phyloP scores from a whole-genome alignment of 2,329 filamentous ascomycete species.

The Mycocentrospora acerina region DNA sequence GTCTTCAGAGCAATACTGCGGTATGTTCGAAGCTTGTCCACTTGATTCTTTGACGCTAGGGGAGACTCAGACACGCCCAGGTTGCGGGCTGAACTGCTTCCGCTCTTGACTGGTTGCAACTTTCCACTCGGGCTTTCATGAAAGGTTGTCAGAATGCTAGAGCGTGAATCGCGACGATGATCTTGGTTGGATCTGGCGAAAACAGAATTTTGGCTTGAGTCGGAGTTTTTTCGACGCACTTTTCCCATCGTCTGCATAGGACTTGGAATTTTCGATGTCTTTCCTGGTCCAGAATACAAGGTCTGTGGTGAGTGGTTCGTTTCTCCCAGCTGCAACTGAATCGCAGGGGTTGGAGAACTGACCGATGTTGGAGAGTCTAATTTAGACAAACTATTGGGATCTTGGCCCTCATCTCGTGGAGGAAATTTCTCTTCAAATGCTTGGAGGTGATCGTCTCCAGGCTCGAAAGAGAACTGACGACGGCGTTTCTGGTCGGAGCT shows the following conservation, averaged over 20 bases:
- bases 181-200: conserved; percentile 19
- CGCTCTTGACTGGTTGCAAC: conserved; percentile 14
- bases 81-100: conserved; percentile 21
- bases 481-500: conserved; percentile 18
- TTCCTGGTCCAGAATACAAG: conserved; percentile 14
- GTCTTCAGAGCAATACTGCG: conserved; percentile 25
- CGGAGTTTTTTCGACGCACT: conserved; percentile 42
- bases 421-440: conserved; percentile 16
- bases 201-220: conserved; percentile 40
- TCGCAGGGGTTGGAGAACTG: neutral
- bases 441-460: conserved; percentile 42
- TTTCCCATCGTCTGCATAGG: conserved; percentile 41
- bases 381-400: conserved; percentile 8
- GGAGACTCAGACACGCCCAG: conserved; percentile 10
- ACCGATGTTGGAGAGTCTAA: conserved; percentile 1
- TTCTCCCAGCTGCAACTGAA: neutral
- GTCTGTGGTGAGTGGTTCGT: conserved; percentile 2
- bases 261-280: conserved; percentile 46
- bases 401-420: conserved; percentile 5
- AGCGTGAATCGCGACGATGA: conserved; percentile 28
- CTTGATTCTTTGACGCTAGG: conserved; percentile 14
- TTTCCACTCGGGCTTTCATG: conserved; percentile 18
- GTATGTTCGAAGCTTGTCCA: conserved; percentile 19
- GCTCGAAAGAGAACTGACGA: conserved; percentile 48
- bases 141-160: conserved; percentile 33